A percentile compares a stretch with the other conserved stretches of the same genome.
phyloP scores from a whole-genome alignment of 2,329 filamentous ascomycete species.

The Diaporthe sp. region DNA sequence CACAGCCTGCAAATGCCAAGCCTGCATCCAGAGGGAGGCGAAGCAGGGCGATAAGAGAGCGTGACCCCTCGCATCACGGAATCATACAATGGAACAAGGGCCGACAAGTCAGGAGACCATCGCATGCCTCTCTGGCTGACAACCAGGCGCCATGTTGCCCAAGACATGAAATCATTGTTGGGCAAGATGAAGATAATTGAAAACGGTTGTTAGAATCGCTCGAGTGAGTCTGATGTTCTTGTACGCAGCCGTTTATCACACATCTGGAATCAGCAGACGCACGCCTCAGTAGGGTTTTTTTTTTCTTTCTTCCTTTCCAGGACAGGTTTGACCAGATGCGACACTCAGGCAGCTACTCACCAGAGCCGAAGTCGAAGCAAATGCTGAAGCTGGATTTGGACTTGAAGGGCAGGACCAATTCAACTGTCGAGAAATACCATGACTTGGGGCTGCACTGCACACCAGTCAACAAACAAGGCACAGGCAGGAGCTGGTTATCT shows the following conservation, averaged over 20 bases:
- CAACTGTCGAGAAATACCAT: neutral
- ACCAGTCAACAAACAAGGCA: neutral
- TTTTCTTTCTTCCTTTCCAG: neutral
- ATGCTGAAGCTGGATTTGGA: neutral
- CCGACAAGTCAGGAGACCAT: neutral
- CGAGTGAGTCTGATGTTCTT: neutral
- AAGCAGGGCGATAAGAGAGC: neutral
- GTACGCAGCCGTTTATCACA: neutral
- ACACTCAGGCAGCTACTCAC: neutral
- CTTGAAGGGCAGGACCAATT: neutral
- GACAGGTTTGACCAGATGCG: neutral
- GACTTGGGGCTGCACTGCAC: neutral
- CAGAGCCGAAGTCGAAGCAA: neutral
- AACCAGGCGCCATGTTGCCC: too few species aligned
- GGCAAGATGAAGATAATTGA: neutral
- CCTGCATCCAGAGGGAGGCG: neutral
- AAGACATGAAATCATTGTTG: neutral
- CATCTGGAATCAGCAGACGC: neutral
- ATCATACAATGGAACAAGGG: neutral
- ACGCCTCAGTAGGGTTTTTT: neutral
- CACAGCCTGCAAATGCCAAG: conserved; percentile 1
- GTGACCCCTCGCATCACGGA: neutral
- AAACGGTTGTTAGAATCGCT: neutral
- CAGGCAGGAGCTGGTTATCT: neutral
- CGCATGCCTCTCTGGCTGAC: neutral